Evolutionary conservation across 2,329 filamentous ascomycete genomes (phyloP).

Genomic region (Sodiomyces alkalinus): DNA sequence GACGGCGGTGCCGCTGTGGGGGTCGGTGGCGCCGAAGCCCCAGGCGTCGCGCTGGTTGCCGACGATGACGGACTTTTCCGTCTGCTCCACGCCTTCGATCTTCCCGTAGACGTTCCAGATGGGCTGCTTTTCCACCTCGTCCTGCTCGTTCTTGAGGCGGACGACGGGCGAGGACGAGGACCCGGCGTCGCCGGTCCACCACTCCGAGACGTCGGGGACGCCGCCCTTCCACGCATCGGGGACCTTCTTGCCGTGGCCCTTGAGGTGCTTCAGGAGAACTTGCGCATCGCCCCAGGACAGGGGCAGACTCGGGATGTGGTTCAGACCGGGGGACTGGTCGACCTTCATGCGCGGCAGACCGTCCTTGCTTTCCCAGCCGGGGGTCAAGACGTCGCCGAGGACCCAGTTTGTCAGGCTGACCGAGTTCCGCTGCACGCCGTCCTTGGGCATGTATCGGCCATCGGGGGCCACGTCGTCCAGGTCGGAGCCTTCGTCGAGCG

Average conservation of each 20-base stretch:
- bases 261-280: constrained; percentile 57
- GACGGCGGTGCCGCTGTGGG: constrained; percentile 77
- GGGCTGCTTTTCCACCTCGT: constrained; percentile 64
- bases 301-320: constrained; percentile 78
- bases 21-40: constrained; percentile 76
- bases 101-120: constrained; percentile 88
- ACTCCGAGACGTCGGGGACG: constrained; percentile 57
- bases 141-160: constrained; percentile 72
- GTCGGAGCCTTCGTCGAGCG: constrained; percentile 65
- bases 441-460: constrained; percentile 65
- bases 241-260: constrained; percentile 57
- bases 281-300: constrained; percentile 83
- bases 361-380: constrained; percentile 63
- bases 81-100: constrained; percentile 72
- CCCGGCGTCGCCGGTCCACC: constrained; percentile 57
- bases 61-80: constrained; percentile 70
- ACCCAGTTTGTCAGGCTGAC: constrained; percentile 74
- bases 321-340: constrained; percentile 56
- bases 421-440: constrained; percentile 68
- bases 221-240: constrained; percentile 61
- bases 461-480: constrained; percentile 59
- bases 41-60: constrained; percentile 90
- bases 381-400: constrained; percentile 81
- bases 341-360: constrained; percentile 50
- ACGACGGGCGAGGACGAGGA: constrained; percentile 60